Evolutionary conservation across 495 filamentous ascomycete species (phyloP), one percentile per base, ranked within the genome.

Genomic region (Bryoglossum gracile): DNA sequence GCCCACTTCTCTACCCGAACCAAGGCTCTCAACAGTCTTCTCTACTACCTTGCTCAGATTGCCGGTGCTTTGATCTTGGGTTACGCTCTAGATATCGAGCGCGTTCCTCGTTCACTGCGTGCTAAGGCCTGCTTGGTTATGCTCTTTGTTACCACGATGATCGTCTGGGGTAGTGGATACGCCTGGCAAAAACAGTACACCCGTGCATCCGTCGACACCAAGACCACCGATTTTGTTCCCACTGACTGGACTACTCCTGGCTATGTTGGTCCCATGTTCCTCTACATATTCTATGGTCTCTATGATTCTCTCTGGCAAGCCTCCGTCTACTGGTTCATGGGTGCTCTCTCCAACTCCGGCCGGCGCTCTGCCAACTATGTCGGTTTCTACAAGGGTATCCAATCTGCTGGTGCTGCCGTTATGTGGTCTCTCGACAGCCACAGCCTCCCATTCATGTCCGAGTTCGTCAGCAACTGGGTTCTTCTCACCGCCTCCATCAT

Each of bases 351-450:
- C 58, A 95, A 97, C 73, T 94, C 92, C 38, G 78, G 83, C 52
- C 86, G 89, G 60, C 94, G 89, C 60, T 75, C 91, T 17, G 91
- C 91, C 68, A 94, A 95, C 70, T 86, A 92, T 58, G 81, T 88
- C 25, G 91, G 91, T 45, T 95, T 91, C 73, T 95, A 95, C 76
- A 95, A 95, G 62, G 87, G 87, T n/a, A 86, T 97, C 57, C 91
- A 96, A 67, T 92, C 87, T 23, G 89, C 87, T n/a, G 91, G 89
- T 51, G 80, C 82, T 5, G 90, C 89, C n/a, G 77, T 91, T 39
- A 86, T 84, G 60, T 95, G 85, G 86, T 74, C 82, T 3, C 59
- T 89, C 58, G 89, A 95, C 51, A 78, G 77, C 16, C 48, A 74
- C 13, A 68, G 75, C 19, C 75, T 73, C 28, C 67, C 82, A 1